A percentile compares a stretch with the other conserved stretches of the same genome.
Conservation (phyloP, 345 rosid genomes). For the Acer campestre region DNA sequence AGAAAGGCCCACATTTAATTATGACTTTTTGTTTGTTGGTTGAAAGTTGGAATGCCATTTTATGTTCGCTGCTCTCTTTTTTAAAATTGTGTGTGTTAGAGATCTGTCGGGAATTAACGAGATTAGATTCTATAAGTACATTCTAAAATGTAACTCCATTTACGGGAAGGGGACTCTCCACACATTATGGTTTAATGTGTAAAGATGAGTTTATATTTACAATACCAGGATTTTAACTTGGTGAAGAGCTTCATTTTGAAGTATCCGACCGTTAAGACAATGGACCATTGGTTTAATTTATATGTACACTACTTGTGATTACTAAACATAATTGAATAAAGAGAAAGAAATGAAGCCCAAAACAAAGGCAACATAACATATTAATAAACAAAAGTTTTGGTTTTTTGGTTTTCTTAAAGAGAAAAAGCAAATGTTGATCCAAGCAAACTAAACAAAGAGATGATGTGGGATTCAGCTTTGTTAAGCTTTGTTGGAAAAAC, state of each 20-base stretch:
- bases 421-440: conserved; percentile 5
- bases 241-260: no score
- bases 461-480: not conserved
- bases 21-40: not conserved
- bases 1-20: not conserved
- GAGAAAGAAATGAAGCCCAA: not conserved
- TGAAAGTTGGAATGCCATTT: not conserved
- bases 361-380: not conserved
- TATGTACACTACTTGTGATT: no score
- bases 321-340: not conserved
- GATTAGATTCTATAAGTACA: no score
- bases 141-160: no score
- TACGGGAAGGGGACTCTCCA: no score
- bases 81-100: no score
- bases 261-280: no score
- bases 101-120: no score
- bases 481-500: conserved; percentile 18
- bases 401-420: conserved; percentile 1
- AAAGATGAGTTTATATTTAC: no score
- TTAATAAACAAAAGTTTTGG: not conserved
- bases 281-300: no score
- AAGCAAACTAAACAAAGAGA: conserved; percentile 1
- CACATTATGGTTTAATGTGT: no score
- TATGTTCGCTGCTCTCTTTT: not conserved
- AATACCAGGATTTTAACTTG: no score